Conservation (phyloP, 495 filamentous ascomycete genomes). For the Trichoderma erinaceum region DNA sequence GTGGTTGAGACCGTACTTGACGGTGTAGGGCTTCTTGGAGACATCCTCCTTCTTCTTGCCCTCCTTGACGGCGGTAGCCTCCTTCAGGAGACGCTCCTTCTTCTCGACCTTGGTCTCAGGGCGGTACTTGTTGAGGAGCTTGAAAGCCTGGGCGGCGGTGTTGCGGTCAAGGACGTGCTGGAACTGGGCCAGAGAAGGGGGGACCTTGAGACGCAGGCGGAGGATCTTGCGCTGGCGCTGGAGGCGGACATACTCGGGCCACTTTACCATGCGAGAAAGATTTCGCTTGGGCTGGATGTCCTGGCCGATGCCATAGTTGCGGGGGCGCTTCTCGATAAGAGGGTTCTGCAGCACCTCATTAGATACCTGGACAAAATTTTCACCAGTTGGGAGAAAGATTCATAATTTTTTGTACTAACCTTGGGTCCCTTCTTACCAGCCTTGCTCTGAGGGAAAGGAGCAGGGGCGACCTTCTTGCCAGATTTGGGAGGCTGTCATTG, state of each 20-base stretch:
- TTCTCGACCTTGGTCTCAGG: conserved; percentile 99
- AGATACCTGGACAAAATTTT: neutral
- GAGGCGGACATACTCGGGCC: conserved; percentile 97
- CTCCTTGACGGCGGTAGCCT: conserved; percentile 92
- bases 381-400: neutral
- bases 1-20: conserved; percentile 99
- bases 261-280: conserved; percentile 98
- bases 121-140: conserved; percentile 99
- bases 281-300: conserved; percentile 97
- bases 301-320: conserved; percentile 99
- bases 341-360: conserved; percentile 65
- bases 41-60: conserved; percentile 99
- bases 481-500: conserved; percentile 99
- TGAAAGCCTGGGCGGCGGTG: conserved; percentile 91
- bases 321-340: conserved; percentile 93
- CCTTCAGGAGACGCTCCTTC: conserved; percentile 97
- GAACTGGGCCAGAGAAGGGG: conserved; percentile 97
- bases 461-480: conserved; percentile 91
- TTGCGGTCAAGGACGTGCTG: conserved; percentile 96
- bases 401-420: conserved; percentile 50
- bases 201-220: conserved; percentile 97
- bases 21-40: conserved; percentile 97
- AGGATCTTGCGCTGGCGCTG: conserved; percentile 99
- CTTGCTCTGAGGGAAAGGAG: conserved; percentile 92
- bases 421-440: conserved; percentile 96